Percentiles rank a stretch among this genome's conserved stretches.
These are phyloP conservation scores for Ensete ventricosum DNA, from an alignment of 176 grass and related monocot genomes.

Conservation along the genomic window DNA sequence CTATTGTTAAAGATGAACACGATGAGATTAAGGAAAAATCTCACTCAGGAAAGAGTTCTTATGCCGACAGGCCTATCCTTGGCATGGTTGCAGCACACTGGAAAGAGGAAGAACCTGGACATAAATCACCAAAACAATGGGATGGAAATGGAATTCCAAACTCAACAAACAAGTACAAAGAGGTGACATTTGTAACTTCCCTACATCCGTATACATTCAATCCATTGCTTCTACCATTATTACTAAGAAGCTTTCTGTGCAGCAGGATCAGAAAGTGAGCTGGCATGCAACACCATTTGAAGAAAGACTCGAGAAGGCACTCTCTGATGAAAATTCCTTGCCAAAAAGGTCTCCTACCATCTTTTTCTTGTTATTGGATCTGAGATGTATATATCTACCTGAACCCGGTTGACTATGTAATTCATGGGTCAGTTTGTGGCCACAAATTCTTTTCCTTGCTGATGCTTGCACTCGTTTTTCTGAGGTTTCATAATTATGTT, in stretches of 20 bases:
- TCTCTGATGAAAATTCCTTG: conserved; percentile 66
- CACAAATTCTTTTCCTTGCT: not conserved
- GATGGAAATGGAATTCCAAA: conserved; percentile 97
- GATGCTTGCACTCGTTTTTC: not conserved
- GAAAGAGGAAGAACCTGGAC: conserved; percentile 46
- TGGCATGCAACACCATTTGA: conserved; percentile 84
- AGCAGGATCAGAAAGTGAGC: conserved; percentile 81
- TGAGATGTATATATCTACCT: not conserved
- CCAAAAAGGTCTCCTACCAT: conserved; percentile 47
- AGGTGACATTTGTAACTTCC: conserved; percentile 41
- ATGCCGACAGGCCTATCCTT: conserved; percentile 79
- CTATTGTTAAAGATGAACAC: conserved; percentile 31
- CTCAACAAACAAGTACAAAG: conserved; percentile 96
- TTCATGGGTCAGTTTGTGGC: not conserved
- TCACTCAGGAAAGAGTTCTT: conserved; percentile 45
- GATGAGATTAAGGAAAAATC: conserved; percentile 32
- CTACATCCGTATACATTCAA: conserved; percentile 13
- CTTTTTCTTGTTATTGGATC: conserved; percentile 3
- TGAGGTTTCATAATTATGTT: not conserved
- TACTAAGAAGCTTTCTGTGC: conserved; percentile 15
- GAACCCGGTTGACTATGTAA: not conserved
- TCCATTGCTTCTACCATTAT: conserved; percentile 9
- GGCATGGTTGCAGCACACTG: conserved; percentile 88
- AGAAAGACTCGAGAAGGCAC: conserved; percentile 91
- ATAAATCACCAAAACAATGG: conserved; percentile 39